These are phyloP conservation scores for Pseudocercospora fijiensis DNA, from an alignment of 2,329 filamentous ascomycete genomes.

Conservation along the genomic window DNA sequence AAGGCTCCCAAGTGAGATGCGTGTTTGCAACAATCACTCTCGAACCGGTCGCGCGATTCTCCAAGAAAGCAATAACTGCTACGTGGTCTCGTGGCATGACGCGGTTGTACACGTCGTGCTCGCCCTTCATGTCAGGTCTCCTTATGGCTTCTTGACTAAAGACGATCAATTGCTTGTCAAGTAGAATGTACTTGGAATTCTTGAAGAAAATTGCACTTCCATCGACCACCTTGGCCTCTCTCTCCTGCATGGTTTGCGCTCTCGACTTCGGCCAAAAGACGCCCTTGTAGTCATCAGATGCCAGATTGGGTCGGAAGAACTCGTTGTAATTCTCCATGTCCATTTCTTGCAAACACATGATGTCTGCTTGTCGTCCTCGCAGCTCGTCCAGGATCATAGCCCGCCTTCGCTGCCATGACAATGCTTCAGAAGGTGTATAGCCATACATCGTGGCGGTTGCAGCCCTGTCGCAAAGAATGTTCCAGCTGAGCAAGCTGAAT, in stretches of 20 bases:
- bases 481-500: slow-evolving; percentile 88
- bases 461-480: slow-evolving; percentile 92
- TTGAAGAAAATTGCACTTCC: slow-evolving; percentile 98
- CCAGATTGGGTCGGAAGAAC: slow-evolving; percentile 83
- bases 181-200: slow-evolving; percentile 84
- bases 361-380: slow-evolving; percentile 74
- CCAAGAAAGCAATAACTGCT: slow-evolving; percentile 85
- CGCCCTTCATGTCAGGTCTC: slow-evolving; percentile 92
- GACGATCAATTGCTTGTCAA: slow-evolving; percentile 93
- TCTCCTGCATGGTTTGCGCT: slow-evolving; percentile 86
- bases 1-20: slow-evolving; percentile 93
- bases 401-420: slow-evolving; percentile 84
- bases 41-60: slow-evolving; percentile 86
- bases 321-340: slow-evolving; percentile 89
- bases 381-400: slow-evolving; percentile 82
- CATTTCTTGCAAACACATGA: slow-evolving; percentile 91
- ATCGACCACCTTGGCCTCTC: slow-evolving; percentile 85
- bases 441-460: slow-evolving; percentile 83
- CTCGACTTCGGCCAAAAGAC: slow-evolving; percentile 89
- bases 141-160: slow-evolving; percentile 91
- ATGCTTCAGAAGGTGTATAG: slow-evolving; percentile 78
- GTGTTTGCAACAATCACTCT: slow-evolving; percentile 90
- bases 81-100: slow-evolving; percentile 99
- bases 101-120: slow-evolving; percentile 96
- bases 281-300: slow-evolving; percentile 86